These are phyloP conservation scores for Persicaria maculosa DNA, from an alignment of 148 eudicot genomes.

Conservation along the genomic window DNA sequence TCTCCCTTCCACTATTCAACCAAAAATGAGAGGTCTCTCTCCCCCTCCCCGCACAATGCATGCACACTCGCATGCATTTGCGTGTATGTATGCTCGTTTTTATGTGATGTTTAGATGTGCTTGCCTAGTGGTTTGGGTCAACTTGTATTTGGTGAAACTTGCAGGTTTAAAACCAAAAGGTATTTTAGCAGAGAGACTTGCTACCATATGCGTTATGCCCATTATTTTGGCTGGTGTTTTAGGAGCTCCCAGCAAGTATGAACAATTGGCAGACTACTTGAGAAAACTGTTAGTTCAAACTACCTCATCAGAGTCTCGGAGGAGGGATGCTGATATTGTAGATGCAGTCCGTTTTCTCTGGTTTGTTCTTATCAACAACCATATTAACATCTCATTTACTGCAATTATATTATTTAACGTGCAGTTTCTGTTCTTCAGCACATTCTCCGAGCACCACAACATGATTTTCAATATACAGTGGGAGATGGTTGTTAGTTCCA, in stretches of 20 bases:
- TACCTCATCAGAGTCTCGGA: constrained; percentile 41
- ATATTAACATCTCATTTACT: constrained; percentile 8
- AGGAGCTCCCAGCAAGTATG: constrained; percentile 71
- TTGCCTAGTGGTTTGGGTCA: not conserved
- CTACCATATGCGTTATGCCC: constrained; percentile 70
- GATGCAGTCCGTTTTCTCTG: constrained; percentile 83
- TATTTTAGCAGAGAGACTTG: constrained; percentile 66
- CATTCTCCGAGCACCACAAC: constrained; percentile 61
- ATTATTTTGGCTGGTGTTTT: constrained; percentile 81
- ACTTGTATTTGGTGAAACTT: constrained; percentile 6
- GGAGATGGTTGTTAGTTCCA: constrained; percentile 97
- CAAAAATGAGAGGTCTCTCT: constrained; percentile 57
- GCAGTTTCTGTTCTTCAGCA: constrained; percentile 36
- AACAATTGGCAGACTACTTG: constrained; percentile 59
- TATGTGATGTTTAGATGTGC: not conserved
- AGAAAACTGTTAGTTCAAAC: constrained; percentile 55
- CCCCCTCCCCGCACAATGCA: not conserved
- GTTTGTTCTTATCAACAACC: constrained; percentile 28
- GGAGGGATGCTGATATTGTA: constrained; percentile 42
- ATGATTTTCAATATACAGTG: constrained; percentile 78
- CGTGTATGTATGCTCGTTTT: not conserved
- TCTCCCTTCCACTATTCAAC: constrained; percentile 50
- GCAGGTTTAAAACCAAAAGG: constrained; percentile 68
- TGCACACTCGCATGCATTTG: not conserved
- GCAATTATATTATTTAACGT: constrained; percentile 9